Base-by-base conservation (phyloP, 2,329 filamentous ascomycete species). In the Penicillium sp. region DNA sequence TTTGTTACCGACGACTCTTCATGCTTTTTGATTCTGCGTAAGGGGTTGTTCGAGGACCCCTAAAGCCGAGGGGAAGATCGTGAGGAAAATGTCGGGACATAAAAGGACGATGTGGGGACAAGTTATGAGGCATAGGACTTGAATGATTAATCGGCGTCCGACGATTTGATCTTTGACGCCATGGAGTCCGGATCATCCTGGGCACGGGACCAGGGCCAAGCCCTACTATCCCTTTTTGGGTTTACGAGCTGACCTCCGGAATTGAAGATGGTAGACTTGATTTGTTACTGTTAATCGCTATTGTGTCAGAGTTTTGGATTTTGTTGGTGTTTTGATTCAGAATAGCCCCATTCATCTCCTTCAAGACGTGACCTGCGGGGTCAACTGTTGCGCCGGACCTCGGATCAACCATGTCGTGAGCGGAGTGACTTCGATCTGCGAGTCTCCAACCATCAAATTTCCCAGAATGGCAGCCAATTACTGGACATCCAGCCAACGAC, bases 401-500 rank as follows among this genome's bases (percentile, higher is more conserved):
- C 45, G 45, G 45, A 46, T 37, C 35, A 30, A 41, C 38, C 44
- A 46, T 49, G 47, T 49, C 47, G 18, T 49, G n/a, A n/a, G n/a
- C n/a, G n/a, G n/a, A n/a, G n/a, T n/a, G 47, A 48, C 45, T 25
- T 34, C 36, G 12, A 16, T 19, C 37, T 44, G 41, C 9, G 42
- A 39, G 50, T 38, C 27, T 46, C 30, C 35, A 39, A 39, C 37
- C 18, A 46, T 37, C 43, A 33, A 41, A 37, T 25, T 22, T 41
- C 41, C 38, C 40, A 44, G 25, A 27, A 96, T 96, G 92, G 89
- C 92, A 29, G 88, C 91, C 66, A 96, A 92, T 72, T 99, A 92
- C 75, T 99, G 91, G 91, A 87, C 89, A 57, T 97, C 93, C 47
- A 93, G 89, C 22, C 93, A 99, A 73, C 82, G 86, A 60, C 86